Percentiles rank a stretch among this genome's conserved stretches.
Conservation (phyloP, 768 basidiomycete genomes). For the Kwoniella pini region DNA sequence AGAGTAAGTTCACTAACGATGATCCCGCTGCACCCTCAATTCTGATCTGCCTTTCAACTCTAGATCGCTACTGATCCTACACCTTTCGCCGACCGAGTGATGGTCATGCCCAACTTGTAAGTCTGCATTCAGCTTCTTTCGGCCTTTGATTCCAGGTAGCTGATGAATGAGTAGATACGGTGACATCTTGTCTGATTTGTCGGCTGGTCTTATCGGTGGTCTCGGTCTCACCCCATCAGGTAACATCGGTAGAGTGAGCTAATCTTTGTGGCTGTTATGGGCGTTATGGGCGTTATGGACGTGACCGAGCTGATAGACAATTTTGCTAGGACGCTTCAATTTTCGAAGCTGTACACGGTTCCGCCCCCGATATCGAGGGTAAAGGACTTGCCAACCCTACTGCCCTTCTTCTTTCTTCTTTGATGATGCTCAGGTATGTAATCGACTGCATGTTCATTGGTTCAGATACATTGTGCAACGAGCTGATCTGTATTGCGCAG, state of each 20-base stretch:
- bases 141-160: background rate
- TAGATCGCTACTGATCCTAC: slow-evolving; percentile 88
- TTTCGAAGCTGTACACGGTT: slow-evolving; percentile 99
- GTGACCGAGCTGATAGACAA: background rate
- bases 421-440: slow-evolving; percentile 94
- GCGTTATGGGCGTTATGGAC: too few species aligned
- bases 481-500: slow-evolving; percentile 55
- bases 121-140: slow-evolving; percentile 58
- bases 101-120: slow-evolving; percentile 99
- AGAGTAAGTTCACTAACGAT: slow-evolving; percentile 61
- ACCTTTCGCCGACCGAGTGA: slow-evolving; percentile 93
- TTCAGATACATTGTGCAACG: background rate
- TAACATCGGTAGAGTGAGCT: slow-evolving; percentile 84
- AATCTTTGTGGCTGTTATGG: background rate
- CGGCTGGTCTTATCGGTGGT: slow-evolving; percentile 96
- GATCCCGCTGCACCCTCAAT: background rate
- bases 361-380: slow-evolving; percentile 98
- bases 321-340: slow-evolving; percentile 84
- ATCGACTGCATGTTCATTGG: background rate
- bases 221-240: slow-evolving; percentile 96
- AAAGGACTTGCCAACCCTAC: slow-evolving; percentile 85
- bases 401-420: slow-evolving; percentile 86
- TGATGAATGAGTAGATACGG: slow-evolving; percentile 49
- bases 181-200: slow-evolving; percentile 97
- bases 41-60: background rate